Evolutionary conservation across 352 stramenopile species (phyloP), one percentile per base, ranked within the genome.

Genomic region (Phytopythium mirpurense): DNA sequence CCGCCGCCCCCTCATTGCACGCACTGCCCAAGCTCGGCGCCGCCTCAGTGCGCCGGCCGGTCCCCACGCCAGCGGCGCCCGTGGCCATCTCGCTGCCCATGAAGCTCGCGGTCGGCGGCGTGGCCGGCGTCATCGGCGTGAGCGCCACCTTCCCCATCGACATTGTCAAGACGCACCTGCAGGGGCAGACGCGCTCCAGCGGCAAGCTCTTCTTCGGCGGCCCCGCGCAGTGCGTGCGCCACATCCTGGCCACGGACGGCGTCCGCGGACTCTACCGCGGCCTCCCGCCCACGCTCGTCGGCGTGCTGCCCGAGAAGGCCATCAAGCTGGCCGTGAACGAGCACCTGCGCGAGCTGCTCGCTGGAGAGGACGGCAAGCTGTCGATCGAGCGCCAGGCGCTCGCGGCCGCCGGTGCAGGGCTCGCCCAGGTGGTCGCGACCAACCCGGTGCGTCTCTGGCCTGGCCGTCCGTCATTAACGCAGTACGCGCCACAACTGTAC

Each of bases 321-420:
- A 95, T 96, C 63, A 96, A 96, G 62, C 70, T 98, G 21, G 78
- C 78, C 1, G 90, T 97, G 12, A 97, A 98, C 67, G 91, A 97
- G 55, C 75, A 95, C 48, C 67, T 98, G 16, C 78, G 86, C 23
- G 81, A 92, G 53, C 51, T 65, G 3, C 74, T 96, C 36, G 51
- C 70, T 5, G 80, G 92, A 37, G 61, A 62, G 14, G 65, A 93
- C 54, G 78, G 79, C 19, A 70, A 89, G 44, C 51, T 94, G 34
- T 60, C 77, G 16, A 29, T 88, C 51, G 47, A 60, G 54, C 70
- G 83, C 52, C 69, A 93, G 65, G 67, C 89, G 57, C 59, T 93
- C 38, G 68, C 84, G 15, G 74, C 78, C 40, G 79, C 75, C 9
- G 81, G 82, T n/a, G 86, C 86, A 6, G 86, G 86, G 12, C 54